Percentiles rank a stretch among this genome's conserved stretches.
Conservation (phyloP, 208 protist species). For the Wallacemonas sp. region DNA sequence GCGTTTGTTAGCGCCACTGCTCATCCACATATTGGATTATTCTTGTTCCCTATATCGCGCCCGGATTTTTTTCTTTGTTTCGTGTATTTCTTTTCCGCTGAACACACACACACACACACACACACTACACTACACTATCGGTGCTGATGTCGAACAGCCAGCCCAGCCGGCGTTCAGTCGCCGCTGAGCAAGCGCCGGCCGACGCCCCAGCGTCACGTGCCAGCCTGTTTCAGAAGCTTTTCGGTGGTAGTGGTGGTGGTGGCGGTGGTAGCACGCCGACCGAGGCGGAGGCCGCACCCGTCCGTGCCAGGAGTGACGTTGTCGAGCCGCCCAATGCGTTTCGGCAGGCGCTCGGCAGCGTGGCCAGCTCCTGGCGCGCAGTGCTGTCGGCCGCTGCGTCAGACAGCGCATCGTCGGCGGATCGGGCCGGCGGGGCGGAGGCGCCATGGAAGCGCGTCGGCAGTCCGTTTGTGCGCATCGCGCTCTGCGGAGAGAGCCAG, state of each 20-base stretch:
- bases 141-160: no score
- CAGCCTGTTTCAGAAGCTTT: conserved; percentile 15
- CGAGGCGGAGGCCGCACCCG: no score
- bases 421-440: background rate
- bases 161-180: no score
- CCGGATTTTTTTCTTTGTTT: no score
- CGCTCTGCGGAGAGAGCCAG: conserved; percentile 19
- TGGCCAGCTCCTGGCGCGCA: conserved; percentile 9
- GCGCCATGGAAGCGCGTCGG: conserved; percentile 1
- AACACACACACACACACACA: no score
- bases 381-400: background rate
- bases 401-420: background rate
- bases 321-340: background rate
- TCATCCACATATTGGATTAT: no score
- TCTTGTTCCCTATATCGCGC: no score
- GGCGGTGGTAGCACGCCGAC: background rate
- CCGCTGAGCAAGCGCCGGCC: background rate
- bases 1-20: no score
- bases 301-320: background rate
- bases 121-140: no score
- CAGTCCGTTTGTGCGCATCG: conserved; percentile 7
- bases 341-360: conserved; percentile 1
- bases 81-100: no score
- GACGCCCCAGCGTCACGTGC: background rate
- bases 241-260: background rate